Evolutionary conservation across 176 grass and related monocot genomes (phyloP).

Genomic region (Tillandsia fasciculata): DNA sequence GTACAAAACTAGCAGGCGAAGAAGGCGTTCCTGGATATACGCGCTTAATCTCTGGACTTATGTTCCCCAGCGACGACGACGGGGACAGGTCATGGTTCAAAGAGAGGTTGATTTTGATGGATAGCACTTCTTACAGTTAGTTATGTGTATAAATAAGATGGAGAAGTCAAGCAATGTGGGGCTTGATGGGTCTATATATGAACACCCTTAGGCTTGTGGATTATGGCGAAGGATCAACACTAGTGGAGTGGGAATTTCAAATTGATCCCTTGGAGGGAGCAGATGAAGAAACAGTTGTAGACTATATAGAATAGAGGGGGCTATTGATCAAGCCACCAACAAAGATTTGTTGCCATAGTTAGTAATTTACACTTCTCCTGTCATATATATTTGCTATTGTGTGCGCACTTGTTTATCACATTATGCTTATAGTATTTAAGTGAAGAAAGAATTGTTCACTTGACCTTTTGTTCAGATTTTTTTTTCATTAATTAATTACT

Average conservation of each 20-base stretch:
- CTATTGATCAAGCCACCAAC: neutral
- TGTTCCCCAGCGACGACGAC: constrained; percentile 35
- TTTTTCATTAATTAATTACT: too few relatives aligned
- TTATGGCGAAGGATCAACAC: neutral
- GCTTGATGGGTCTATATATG: neutral
- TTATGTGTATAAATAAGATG: constrained; percentile 12
- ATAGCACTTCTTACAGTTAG: neutral
- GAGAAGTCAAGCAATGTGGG: constrained; percentile 2
- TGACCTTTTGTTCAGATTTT: too few relatives aligned
- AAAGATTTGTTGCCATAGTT: too few relatives aligned
- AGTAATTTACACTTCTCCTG: too few relatives aligned
- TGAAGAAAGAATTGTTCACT: too few relatives aligned
- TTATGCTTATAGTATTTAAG: too few relatives aligned
- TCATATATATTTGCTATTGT: too few relatives aligned
- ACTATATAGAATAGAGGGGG: constrained; percentile 7
- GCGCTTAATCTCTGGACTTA: constrained; percentile 46
- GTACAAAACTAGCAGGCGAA: constrained; percentile 4
- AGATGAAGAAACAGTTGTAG: constrained; percentile 9
- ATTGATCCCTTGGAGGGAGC: constrained; percentile 8
- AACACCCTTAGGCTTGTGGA: constrained; percentile 11
- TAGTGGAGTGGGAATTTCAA: constrained; percentile 6
- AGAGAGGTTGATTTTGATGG: constrained; percentile 1
- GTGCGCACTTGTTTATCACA: too few relatives aligned
- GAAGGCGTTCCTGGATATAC: constrained; percentile 16
- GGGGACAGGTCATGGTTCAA: constrained; percentile 18